phyloP scores from a whole-genome alignment of 164 flowering plant species.

The Umbellularia californica region DNA sequence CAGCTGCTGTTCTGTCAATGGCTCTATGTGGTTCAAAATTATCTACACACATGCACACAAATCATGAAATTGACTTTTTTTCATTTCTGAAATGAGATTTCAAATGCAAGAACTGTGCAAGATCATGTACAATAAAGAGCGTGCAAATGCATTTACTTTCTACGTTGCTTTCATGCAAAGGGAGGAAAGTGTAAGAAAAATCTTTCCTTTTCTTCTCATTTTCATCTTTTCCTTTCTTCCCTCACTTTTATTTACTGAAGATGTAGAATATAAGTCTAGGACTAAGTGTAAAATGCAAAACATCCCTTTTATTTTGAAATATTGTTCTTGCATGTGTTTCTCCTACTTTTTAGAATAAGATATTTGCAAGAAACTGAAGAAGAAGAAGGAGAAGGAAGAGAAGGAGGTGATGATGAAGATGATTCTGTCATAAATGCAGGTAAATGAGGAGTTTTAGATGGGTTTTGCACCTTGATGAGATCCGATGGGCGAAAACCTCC shows the following conservation, averaged over 20 bases:
- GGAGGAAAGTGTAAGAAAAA: not conserved
- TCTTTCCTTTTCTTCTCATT: not conserved
- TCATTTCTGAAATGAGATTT: too few species aligned
- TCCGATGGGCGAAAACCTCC: constrained; percentile 99
- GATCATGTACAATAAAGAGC: too few species aligned
- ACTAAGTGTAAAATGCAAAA: too few species aligned
- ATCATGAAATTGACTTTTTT: not conserved
- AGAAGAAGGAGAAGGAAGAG: not conserved
- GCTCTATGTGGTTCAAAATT: constrained; percentile 70
- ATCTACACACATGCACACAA: constrained; percentile 33
- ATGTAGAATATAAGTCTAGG: too few species aligned
- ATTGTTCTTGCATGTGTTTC: too few species aligned
- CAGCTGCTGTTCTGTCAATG: constrained; percentile 84
- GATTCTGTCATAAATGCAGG: not conserved
- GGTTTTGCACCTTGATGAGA: constrained; percentile 66
- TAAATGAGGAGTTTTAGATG: not conserved
- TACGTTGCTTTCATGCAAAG: not conserved
- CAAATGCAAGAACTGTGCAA: too few species aligned
- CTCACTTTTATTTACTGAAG: not conserved
- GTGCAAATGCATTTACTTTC: not conserved
- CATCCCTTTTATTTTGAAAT: too few species aligned
- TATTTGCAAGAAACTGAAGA: not conserved
- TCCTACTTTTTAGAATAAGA: too few species aligned
- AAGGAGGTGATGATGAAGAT: not conserved
- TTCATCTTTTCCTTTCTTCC: not conserved